Evolutionary conservation across 805 yeast species (phyloP), one percentile per base, ranked within the genome.

Genomic region (Naumovozyma baii): DNA sequence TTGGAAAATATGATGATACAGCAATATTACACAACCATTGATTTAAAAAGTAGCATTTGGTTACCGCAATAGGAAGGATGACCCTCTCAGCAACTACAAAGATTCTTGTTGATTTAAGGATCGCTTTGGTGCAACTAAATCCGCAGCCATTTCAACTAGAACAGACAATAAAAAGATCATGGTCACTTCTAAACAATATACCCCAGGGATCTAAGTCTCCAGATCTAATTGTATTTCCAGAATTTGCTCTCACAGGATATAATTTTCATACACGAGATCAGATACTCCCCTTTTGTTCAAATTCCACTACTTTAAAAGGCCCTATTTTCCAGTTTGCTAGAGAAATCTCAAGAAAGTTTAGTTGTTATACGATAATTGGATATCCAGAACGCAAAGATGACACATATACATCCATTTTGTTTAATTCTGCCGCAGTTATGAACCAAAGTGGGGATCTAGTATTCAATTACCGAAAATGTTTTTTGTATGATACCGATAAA

Each of bases 201-300:
- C 15, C 13, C 5, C 7, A 29, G 3, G 36, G 35, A 16, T n/a
- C 29, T 10, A 48, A 49, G 30, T 55, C 57, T 5, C 74, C 78
- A 1, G 94, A 86, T 54, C 48, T 87, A n/a, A 57, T 87, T 5
- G 72, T 87, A 1, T 68, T 88, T 5, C 95, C 96, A 0, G 96
- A 87, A 52, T 61, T 87, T 37, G 86, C 94, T 0, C 62, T 88
- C 10, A 82, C 94, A 0, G 95, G 96, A 1, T 87, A 87, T 57
- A 81, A 80, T 51, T 88, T 80, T 61, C 54, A 59, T 20, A 57
- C 63, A 18, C 59, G 55, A 32, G 55, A 50, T 0, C 74, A 69
- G 30, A 77, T 80, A 16, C 57, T 50, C 36, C 88, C 90, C 2
- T 79, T 59, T 49, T 88, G 83, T 44, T 45, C 60, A 0, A 31